These are phyloP conservation scores for Macaranga tanarius DNA, from an alignment of 441 rosid genomes.

Conservation along the genomic window DNA sequence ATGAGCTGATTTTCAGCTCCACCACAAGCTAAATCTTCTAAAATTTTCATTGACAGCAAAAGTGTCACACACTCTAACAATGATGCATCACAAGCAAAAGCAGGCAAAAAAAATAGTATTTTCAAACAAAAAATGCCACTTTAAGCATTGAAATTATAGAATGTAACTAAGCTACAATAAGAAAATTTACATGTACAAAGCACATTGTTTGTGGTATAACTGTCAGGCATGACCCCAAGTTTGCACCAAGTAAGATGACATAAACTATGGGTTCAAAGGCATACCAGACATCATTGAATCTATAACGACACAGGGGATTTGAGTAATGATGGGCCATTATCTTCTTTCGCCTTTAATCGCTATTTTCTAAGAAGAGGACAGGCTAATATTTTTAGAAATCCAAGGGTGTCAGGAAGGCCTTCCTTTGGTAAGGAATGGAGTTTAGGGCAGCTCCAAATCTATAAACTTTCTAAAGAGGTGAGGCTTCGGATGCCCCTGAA, in stretches of 20 bases:
- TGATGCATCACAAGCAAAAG: too few species aligned
- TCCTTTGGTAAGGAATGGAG: constrained; percentile 19
- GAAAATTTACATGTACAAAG: too few species aligned
- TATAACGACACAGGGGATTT: constrained; percentile 9
- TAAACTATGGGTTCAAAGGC: constrained; percentile 6
- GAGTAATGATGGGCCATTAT: constrained; percentile 18
- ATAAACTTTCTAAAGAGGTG: constrained; percentile 14
- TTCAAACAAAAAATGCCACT: too few species aligned
- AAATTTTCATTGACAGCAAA: too few species aligned
- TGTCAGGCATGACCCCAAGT: constrained; percentile 2
- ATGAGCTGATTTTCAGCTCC: too few species aligned
- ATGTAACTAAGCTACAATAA: too few species aligned
- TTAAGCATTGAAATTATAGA: too few species aligned
- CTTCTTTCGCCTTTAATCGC: constrained; percentile 7
- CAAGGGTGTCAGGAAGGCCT: constrained; percentile 22
- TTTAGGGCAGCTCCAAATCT: constrained; percentile 11
- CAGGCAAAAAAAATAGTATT: too few species aligned
- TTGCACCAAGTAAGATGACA: constrained; percentile 1
- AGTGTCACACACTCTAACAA: too few species aligned
- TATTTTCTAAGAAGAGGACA: constrained; percentile 16
- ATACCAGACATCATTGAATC: constrained; percentile 1
- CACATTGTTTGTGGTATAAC: too few species aligned
- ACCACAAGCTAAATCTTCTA: too few species aligned
- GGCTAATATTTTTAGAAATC: neutral
- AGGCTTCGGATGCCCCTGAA: constrained; percentile 15